Percentiles rank a stretch among this genome's conserved stretches.
These are phyloP conservation scores for Suillus placidus DNA, from an alignment of 768 basidiomycete genomes.

Conservation along the genomic window DNA sequence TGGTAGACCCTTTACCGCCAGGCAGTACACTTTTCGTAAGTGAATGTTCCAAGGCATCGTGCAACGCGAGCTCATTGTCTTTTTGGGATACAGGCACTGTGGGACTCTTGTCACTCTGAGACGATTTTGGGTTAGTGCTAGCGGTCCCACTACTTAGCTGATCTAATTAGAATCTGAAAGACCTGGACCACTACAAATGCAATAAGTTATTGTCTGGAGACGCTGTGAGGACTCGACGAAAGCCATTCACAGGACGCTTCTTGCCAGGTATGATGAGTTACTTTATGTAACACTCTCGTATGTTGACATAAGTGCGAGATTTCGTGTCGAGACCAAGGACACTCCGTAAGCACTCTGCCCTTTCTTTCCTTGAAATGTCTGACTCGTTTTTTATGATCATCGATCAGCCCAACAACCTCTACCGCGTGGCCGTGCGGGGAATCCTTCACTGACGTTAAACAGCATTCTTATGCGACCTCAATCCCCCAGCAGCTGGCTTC, in stretches of 20 bases:
- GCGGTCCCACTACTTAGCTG: background rate
- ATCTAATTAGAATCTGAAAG: conserved; percentile 13
- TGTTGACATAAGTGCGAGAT: background rate
- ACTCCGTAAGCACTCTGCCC: background rate
- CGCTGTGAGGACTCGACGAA: background rate
- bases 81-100: conserved; percentile 24
- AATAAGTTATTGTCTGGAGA: conserved; percentile 20
- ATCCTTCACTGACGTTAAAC: conserved; percentile 1
- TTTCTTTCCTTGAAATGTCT: background rate
- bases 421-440: conserved; percentile 1
- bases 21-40: conserved; percentile 32
- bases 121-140: conserved; percentile 29
- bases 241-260: background rate
- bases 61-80: background rate
- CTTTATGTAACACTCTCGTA: background rate
- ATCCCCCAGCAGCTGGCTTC: conserved; percentile 7
- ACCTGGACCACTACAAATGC: conserved; percentile 30
- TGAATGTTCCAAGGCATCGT: background rate
- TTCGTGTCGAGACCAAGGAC: background rate
- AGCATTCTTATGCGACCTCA: conserved; percentile 5
- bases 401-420: background rate
- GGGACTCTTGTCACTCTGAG: conserved; percentile 33
- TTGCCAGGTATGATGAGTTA: background rate
- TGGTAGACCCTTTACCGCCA: conserved; percentile 29
- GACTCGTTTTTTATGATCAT: too few species aligned